Evolutionary conservation across 148 eudicot species (phyloP).

Genomic region (Rhododendron mucronatum): DNA sequence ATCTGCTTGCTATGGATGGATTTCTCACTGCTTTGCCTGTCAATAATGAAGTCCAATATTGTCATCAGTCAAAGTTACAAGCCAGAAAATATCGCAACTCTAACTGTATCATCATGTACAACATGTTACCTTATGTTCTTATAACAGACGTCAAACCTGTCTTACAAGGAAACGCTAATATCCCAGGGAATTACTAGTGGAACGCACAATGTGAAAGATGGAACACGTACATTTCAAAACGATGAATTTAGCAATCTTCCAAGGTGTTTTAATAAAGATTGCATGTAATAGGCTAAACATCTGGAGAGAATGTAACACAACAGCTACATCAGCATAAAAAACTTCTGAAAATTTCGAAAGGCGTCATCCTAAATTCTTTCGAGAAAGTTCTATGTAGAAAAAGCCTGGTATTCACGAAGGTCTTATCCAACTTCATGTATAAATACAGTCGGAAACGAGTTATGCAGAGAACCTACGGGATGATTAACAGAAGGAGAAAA

Average conservation of each 20-base stretch:
- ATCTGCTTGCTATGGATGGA: not conserved
- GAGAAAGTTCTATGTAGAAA: not conserved
- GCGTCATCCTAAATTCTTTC: not conserved
- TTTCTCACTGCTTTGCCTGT: conserved; percentile 12
- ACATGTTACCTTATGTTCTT: not conserved
- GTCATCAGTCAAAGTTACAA: not conserved
- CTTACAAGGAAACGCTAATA: not conserved
- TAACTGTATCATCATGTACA: not conserved
- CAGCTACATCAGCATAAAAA: not conserved
- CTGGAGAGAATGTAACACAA: not conserved
- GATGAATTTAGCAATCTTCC: not conserved
- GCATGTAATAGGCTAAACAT: not conserved
- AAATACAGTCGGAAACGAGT: not conserved
- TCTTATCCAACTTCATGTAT: not conserved
- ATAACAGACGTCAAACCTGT: not conserved
- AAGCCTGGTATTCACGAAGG: not conserved
- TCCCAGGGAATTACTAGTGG: not conserved
- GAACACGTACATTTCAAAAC: not conserved
- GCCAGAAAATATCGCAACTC: not conserved
- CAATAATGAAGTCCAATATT: not conserved
- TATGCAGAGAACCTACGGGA: not conserved
- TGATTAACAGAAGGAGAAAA: not conserved
- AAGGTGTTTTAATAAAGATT: not conserved
- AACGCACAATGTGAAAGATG: not conserved
- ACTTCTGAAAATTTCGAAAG: not conserved